phyloP scores from a whole-genome alignment of 2,329 filamentous ascomycete genomes.

The Exophiala xenobiotica region DNA sequence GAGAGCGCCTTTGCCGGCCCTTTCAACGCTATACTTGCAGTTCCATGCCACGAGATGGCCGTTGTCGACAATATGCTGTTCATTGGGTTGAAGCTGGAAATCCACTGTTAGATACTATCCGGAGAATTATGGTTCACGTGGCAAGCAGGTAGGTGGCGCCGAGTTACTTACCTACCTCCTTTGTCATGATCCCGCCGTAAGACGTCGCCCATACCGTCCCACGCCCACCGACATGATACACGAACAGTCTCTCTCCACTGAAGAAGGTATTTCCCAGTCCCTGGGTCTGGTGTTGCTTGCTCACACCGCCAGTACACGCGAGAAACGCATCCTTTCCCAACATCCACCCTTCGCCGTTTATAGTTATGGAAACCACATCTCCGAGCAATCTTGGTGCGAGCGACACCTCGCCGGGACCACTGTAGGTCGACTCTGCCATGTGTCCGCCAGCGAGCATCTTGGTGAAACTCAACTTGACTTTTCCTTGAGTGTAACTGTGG shows the following conservation, averaged over 20 bases:
- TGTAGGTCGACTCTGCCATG: conserved; percentile 19
- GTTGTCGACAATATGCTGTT: conserved; percentile 26
- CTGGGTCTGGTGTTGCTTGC: conserved; percentile 21
- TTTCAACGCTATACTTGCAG: conserved; percentile 22
- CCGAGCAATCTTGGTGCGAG: conserved; percentile 21
- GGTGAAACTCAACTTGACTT: conserved; percentile 25
- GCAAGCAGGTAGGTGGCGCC: no score
- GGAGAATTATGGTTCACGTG: background rate
- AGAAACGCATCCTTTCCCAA: conserved; percentile 24
- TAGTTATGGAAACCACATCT: conserved; percentile 19
- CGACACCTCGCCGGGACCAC: conserved; percentile 19
- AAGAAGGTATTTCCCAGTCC: conserved; percentile 26
- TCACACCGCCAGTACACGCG: conserved; percentile 18
- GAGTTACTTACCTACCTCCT: conserved; percentile 25
- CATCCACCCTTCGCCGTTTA: conserved; percentile 19
- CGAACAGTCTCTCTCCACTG: conserved; percentile 25
- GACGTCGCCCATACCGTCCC: conserved; percentile 22
- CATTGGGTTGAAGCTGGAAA: conserved; percentile 17
- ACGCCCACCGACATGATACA: conserved; percentile 22
- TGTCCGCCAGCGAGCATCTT: conserved; percentile 25
- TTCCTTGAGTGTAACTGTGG: conserved; percentile 16
- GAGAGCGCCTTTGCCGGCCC: conserved; percentile 15
- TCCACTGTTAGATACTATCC: background rate
- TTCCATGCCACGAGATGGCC: conserved; percentile 27
- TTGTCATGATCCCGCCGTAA: conserved; percentile 19